Conservation (phyloP, 2,329 filamentous ascomycete species). For the Microdochium nivale region DNA sequence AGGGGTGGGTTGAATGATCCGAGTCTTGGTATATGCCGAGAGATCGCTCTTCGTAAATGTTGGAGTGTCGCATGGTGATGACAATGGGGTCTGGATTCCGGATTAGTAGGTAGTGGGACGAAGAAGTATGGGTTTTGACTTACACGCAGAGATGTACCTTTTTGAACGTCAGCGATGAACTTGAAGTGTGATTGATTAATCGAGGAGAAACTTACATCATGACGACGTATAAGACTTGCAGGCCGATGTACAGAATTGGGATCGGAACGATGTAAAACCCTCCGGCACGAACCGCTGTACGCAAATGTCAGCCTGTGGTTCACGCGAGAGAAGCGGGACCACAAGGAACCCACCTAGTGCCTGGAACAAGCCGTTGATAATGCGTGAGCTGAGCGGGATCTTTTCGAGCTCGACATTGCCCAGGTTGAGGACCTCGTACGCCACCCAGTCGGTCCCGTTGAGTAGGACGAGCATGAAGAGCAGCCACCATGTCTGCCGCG, state of each 20-base stretch:
- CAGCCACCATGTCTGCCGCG: conserved; percentile 57
- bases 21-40: conserved; percentile 35
- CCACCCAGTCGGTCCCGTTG: conserved; percentile 55
- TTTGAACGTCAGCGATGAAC: not conserved
- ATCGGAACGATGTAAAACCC: conserved; percentile 60
- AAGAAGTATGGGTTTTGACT: not conserved
- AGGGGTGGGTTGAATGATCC: not conserved
- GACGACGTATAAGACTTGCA: conserved; percentile 38
- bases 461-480: conserved; percentile 50
- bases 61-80: conserved; percentile 47
- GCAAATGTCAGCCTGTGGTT: not conserved
- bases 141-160: not conserved
- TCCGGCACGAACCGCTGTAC: conserved; percentile 50
- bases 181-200: not conserved
- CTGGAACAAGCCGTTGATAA: conserved; percentile 59
- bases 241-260: conserved; percentile 36
- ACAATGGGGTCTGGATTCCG: conserved; percentile 34
- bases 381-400: conserved; percentile 42
- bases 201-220: conserved; percentile 38
- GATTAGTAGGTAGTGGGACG: conserved; percentile 24
- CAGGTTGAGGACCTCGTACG: conserved; percentile 58
- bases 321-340: not conserved
- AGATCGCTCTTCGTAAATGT: conserved; percentile 52
- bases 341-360: conserved; percentile 35
- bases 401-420: conserved; percentile 45